Conservation (phyloP, 2,329 filamentous ascomycete species). For the Diaporthe ampelina region DNA sequence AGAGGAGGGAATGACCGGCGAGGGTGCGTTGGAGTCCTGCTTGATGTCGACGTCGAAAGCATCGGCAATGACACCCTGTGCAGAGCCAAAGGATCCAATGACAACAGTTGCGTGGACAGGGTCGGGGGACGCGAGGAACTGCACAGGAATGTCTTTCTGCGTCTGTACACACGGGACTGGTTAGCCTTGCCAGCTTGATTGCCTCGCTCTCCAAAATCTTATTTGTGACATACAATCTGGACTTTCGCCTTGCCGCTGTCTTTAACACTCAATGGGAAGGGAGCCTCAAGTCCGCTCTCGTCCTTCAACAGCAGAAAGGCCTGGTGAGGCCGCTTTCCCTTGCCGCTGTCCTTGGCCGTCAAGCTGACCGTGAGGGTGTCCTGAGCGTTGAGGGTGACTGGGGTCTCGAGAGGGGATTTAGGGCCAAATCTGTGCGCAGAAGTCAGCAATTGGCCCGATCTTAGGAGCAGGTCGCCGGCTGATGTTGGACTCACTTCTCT, state of each 20-base stretch:
- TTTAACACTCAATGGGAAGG: slow-evolving; percentile 87
- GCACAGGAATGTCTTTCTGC: slow-evolving; percentile 88
- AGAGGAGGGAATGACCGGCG: slow-evolving; percentile 74
- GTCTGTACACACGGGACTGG: slow-evolving; percentile 65
- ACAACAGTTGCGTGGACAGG: slow-evolving; percentile 86
- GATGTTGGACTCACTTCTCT: slow-evolving; percentile 70
- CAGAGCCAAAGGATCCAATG: slow-evolving; percentile 87
- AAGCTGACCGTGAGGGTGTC: slow-evolving; percentile 87
- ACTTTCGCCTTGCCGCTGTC: slow-evolving; percentile 89
- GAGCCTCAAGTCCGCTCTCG: slow-evolving; percentile 84
- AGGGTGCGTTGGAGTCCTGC: slow-evolving; percentile 72
- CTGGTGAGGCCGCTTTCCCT: slow-evolving; percentile 89
- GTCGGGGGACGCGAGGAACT: slow-evolving; percentile 77
- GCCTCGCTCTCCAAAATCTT: slow-evolving; percentile 12
- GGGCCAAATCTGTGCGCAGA: slow-evolving; percentile 65
- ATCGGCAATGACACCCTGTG: slow-evolving; percentile 75
- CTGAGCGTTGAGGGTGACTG: slow-evolving; percentile 74
- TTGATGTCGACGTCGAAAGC: slow-evolving; percentile 81
- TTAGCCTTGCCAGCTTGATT: slow-evolving; percentile 46
- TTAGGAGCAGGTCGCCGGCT: slow-evolving; percentile 3
- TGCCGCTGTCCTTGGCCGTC: slow-evolving; percentile 84
- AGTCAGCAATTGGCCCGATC: slow-evolving; percentile 43
- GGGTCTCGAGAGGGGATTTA: slow-evolving; percentile 71
- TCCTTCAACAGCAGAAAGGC: slow-evolving; percentile 90
- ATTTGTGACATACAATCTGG: slow-evolving; percentile 78